These are phyloP conservation scores for Kwoniella shivajii DNA, from an alignment of 1,284 basidiomycete genomes.

Conservation along the genomic window DNA sequence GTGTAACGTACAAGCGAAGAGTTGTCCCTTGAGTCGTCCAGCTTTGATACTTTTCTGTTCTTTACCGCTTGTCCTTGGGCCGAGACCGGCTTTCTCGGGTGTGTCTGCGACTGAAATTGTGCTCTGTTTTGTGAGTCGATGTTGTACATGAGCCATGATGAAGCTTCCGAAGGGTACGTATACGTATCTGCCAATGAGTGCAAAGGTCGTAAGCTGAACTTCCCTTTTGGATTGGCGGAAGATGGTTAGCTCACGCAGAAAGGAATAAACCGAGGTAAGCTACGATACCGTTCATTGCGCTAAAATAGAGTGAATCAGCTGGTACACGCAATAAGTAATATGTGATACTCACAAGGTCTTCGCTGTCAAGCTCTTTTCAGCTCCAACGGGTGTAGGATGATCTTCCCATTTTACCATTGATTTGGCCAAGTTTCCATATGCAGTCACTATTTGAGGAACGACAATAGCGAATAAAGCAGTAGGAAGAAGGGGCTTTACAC, in stretches of 20 bases:
- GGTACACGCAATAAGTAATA: background rate
- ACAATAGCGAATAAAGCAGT: constrained; percentile 80
- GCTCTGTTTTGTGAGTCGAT: constrained; percentile 41
- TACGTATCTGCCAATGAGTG: constrained; percentile 63
- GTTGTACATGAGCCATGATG: constrained; percentile 67
- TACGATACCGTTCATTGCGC: constrained; percentile 78
- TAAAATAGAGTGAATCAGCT: constrained; percentile 10
- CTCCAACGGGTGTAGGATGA: constrained; percentile 74
- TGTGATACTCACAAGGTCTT: constrained; percentile 76
- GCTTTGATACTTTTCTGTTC: constrained; percentile 57
- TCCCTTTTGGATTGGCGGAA: background rate
- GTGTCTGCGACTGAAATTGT: constrained; percentile 21
- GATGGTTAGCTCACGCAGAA: constrained; percentile 59
- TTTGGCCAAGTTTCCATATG: constrained; percentile 72
- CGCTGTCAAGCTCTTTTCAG: constrained; percentile 78
- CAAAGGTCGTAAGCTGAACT: background rate
- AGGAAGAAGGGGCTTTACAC: constrained; percentile 69
- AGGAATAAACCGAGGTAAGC: constrained; percentile 83
- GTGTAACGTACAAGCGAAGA: constrained; percentile 69
- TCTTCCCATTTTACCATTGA: constrained; percentile 88
- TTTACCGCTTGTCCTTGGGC: constrained; percentile 62
- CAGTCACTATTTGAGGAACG: constrained; percentile 78
- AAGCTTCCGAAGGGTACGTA: constrained; percentile 88
- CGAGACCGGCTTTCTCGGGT: constrained; percentile 42
- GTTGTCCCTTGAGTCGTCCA: constrained; percentile 79